Evolutionary conservation across 805 yeast species (phyloP).

Genomic region (Sungouiozyma intestinalis): DNA sequence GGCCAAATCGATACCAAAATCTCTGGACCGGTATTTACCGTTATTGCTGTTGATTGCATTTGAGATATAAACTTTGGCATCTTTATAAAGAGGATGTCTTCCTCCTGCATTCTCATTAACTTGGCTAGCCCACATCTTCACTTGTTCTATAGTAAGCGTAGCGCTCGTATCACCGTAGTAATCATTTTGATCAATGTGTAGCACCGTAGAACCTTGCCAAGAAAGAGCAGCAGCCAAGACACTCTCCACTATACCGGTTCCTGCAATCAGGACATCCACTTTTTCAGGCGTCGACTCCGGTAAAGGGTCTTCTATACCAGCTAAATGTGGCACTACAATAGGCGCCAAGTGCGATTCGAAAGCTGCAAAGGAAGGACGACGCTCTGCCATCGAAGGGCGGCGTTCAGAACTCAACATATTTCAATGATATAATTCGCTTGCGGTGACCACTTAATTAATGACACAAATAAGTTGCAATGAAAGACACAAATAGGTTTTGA

Average conservation of each 20-base stretch:
- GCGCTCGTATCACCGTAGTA: slow-evolving; percentile 87
- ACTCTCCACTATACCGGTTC: slow-evolving; percentile 85
- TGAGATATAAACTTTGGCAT: slow-evolving; percentile 77
- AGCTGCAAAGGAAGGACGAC: slow-evolving; percentile 43
- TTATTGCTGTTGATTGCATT: slow-evolving; percentile 33
- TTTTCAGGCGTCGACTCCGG: slow-evolving; percentile 51
- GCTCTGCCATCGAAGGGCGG: slow-evolving; percentile 58
- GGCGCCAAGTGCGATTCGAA: slow-evolving; percentile 14
- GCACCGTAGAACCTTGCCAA: slow-evolving; percentile 95
- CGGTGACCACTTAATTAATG: background rate
- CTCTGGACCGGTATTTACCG: slow-evolving; percentile 42
- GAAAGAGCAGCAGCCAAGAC: slow-evolving; percentile 88
- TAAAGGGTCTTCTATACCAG: slow-evolving; percentile 68
- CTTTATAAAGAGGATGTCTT: slow-evolving; percentile 35
- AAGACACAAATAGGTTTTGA: too few species aligned
- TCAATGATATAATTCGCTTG: background rate
- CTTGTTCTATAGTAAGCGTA: slow-evolving; percentile 76
- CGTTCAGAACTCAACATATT: slow-evolving; percentile 31
- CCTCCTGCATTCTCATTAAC: slow-evolving; percentile 39
- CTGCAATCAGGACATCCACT: slow-evolving; percentile 83
- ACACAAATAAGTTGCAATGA: too few species aligned
- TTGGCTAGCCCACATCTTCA: slow-evolving; percentile 68
- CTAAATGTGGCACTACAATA: slow-evolving; percentile 51
- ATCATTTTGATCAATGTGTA: slow-evolving; percentile 76
- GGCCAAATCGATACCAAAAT: slow-evolving; percentile 78